Conservation (phyloP, 352 stramenopile species). For the Pythium guiyangense region DNA sequence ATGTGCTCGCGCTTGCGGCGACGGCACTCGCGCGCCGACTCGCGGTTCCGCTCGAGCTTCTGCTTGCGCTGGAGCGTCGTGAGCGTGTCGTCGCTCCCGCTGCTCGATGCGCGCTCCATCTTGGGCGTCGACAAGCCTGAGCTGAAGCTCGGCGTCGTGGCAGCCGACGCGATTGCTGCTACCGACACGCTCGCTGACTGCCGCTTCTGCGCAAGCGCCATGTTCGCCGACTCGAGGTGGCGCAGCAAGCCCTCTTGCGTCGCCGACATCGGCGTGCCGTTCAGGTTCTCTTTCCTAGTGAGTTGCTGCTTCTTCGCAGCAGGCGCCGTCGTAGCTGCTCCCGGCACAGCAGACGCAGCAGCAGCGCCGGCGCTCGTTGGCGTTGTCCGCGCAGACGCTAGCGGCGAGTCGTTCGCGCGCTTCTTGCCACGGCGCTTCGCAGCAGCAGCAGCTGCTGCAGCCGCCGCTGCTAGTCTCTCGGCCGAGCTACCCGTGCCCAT, state of each 20-base stretch:
- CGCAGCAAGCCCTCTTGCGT: conserved; percentile 60
- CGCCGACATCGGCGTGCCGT: conserved; percentile 33
- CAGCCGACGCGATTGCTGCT: background rate
- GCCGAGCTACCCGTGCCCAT: conserved; percentile 1
- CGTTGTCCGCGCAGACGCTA: conserved; percentile 11
- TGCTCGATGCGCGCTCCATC: conserved; percentile 47
- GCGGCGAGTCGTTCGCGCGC: conserved; percentile 32
- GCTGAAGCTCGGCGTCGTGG: conserved; percentile 1
- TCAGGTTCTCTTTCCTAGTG: conserved; percentile 17
- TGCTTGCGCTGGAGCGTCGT: conserved; percentile 66
- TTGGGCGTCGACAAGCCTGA: conserved; percentile 33
- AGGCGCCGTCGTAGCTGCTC: conserved; percentile 8
- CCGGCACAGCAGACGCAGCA: background rate
- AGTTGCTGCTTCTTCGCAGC: conserved; percentile 24
- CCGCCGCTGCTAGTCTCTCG: conserved; percentile 9
- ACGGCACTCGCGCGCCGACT: conserved; percentile 88
- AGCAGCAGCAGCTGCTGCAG: conserved; percentile 8
- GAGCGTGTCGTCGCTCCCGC: conserved; percentile 39
- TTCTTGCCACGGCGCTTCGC: conserved; percentile 55
- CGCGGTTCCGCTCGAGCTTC: conserved; percentile 90
- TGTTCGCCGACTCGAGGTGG: conserved; percentile 71
- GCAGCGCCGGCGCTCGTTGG: background rate
- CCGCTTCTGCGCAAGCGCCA: conserved; percentile 58
- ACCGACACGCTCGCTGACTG: conserved; percentile 9
- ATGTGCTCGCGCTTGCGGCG: conserved; percentile 88